Base-by-base conservation (phyloP, 2,329 filamentous ascomycete species). In the Sporothrix humicola region DNA sequence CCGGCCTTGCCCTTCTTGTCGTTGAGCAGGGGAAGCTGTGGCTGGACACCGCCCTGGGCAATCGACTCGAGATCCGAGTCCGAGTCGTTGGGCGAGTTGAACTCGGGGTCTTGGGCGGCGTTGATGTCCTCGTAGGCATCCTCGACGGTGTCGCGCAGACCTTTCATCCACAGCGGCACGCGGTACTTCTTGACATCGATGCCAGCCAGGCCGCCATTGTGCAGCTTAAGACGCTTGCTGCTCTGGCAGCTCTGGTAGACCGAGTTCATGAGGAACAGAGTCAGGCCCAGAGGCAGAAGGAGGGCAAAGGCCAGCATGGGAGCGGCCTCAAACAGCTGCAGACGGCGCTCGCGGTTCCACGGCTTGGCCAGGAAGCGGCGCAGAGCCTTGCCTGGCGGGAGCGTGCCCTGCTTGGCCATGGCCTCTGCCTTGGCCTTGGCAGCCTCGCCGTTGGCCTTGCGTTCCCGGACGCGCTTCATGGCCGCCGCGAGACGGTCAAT, bases 241-340 rank as follows among this genome's bases (percentile, higher is more conserved):
- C 93, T 97, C 75, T 90, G 88, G 69, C 93, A 83, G 0, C 91
- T 94, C 80, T 98, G 94, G 44, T 96, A 84, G 6, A 87, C 89
- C 0, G 93, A 89, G 80, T 95, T 97, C 79, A 92, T 79, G 5
- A 97, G 84, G 79, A 93, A 97, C 1, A 90, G 85, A 0, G 91
- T 84, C 1, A 92, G 82, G 42, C 89, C 93, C 37, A 97, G 84
- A 0, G 94, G 93, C 8, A 97, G 84, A 73, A 97, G 85, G n/a
- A 95, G 78, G 2, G 87, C 80, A 37, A 97, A 82, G 7, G 92
- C 85, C 1, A 92, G 76, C 70, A 90, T 84, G 48, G 93, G 87
- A 37, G 72, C 71, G n/a, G 58, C 61, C 17, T 75, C 75, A 10
- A 70, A 56, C 54, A 77, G 68, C 10, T 63, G 59, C 13, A 58